Percentiles rank a stretch among this genome's conserved stretches.
Conservation (phyloP, 176 grass and related monocot genomes). For the Phyllostachys edulis region DNA sequence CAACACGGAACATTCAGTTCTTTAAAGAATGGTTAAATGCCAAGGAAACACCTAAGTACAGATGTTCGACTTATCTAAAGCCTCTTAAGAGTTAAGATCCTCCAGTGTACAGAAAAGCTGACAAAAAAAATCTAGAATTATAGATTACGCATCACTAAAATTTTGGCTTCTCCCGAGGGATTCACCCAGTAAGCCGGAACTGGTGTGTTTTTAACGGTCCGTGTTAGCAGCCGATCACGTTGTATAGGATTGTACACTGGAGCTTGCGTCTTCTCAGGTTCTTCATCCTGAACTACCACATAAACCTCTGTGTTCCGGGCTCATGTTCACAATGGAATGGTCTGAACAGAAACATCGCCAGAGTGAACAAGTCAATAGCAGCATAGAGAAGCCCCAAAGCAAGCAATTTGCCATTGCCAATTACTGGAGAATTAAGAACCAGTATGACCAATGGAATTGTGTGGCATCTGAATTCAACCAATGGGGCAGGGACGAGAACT, state of each 20-base stretch:
- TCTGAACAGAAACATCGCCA: slow-evolving; percentile 72
- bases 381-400: slow-evolving; percentile 52
- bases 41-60: not conserved
- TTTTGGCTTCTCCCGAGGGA: not conserved
- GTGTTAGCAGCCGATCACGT: not conserved
- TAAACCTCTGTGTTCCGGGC: too few species aligned
- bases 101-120: not conserved
- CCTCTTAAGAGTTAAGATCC: not conserved
- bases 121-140: not conserved
- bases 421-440: slow-evolving; percentile 66
- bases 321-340: slow-evolving; percentile 88
- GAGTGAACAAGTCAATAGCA: slow-evolving; percentile 52
- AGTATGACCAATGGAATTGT: slow-evolving; percentile 82
- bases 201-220: not conserved
- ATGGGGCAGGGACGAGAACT: slow-evolving; percentile 72
- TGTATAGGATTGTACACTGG: not conserved
- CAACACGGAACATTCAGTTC: not conserved
- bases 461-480: slow-evolving; percentile 96
- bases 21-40: not conserved
- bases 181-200: not conserved
- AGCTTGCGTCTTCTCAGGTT: not conserved
- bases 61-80: not conserved
- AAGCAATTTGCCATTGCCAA: slow-evolving; percentile 41
- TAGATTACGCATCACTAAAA: not conserved
- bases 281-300: slow-evolving; percentile 50